Conservation (phyloP, 2,329 filamentous ascomycete species). For the Teratosphaeria viscida region DNA sequence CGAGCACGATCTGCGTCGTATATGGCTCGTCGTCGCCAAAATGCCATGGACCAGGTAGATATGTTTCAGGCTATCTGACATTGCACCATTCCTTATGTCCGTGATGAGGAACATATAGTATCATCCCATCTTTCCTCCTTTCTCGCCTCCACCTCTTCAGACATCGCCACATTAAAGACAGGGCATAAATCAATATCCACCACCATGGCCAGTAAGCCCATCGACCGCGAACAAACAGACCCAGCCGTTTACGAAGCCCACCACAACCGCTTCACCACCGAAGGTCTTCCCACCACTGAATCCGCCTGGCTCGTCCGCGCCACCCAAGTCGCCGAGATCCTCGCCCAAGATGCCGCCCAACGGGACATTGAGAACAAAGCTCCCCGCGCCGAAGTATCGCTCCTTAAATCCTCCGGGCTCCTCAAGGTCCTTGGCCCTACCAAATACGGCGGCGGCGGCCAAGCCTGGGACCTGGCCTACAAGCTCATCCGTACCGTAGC, state of each 20-base stretch:
- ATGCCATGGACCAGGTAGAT: not conserved
- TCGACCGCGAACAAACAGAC: conserved; percentile 14
- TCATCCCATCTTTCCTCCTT: not conserved
- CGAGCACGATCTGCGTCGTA: not conserved
- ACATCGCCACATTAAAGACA: not conserved
- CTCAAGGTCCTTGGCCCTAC: conserved; percentile 41
- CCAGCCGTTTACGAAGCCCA: conserved; percentile 16
- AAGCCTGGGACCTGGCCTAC: conserved; percentile 47
- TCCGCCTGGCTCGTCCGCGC: conserved; percentile 40
- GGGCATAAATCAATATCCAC: not conserved
- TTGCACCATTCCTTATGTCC: not conserved
- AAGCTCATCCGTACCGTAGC: conserved; percentile 52
- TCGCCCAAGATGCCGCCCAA: conserved; percentile 37
- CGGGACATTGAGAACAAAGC: conserved; percentile 44
- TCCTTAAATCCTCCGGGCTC: conserved; percentile 43
- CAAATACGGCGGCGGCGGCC: conserved; percentile 43
- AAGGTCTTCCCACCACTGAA: conserved; percentile 29
- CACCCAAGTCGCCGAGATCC: conserved; percentile 39
- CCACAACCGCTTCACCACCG: conserved; percentile 12
- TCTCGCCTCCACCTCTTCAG: not conserved
- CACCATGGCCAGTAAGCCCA: conserved; percentile 6
- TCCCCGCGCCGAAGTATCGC: conserved; percentile 39
- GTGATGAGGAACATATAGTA: not conserved
- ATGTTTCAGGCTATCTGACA: not conserved
- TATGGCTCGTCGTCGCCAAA: not conserved